Percentiles rank a stretch among this genome's conserved stretches.
Conservation (phyloP, 164 flowering plant genomes). For the Tetrastigma voinierianum region DNA sequence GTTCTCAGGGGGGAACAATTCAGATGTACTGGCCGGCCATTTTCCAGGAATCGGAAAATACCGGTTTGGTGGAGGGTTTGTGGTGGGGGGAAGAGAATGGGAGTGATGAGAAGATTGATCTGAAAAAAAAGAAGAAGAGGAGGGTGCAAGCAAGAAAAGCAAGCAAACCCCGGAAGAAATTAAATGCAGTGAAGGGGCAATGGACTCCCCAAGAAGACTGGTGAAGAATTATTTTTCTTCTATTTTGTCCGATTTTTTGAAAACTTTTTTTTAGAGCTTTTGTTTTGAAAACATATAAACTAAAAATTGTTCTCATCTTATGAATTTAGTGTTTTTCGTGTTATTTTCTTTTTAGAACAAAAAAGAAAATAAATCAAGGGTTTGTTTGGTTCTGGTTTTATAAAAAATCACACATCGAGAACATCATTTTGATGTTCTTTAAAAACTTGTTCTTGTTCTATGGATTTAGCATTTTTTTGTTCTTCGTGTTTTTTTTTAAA, state of each 20-base stretch:
- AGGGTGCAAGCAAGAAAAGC: background rate
- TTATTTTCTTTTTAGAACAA: background rate
- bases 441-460: too few species aligned
- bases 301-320: background rate
- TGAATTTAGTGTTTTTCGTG: background rate
- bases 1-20: background rate
- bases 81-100: conserved; percentile 8
- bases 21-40: background rate
- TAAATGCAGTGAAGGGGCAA: conserved; percentile 28
- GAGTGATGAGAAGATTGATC: background rate
- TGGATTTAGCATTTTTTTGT: too few species aligned
- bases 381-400: too few species aligned
- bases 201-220: conserved; percentile 45
- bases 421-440: too few species aligned
- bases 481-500: too few species aligned
- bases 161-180: conserved; percentile 1
- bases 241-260: too few species aligned
- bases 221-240: conserved; percentile 9
- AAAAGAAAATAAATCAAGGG: too few species aligned
- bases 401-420: too few species aligned
- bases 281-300: too few species aligned
- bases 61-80: background rate
- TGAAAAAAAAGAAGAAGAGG: conserved; percentile 8
- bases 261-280: too few species aligned
- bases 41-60: background rate